Evolutionary conservation across 2,329 filamentous ascomycete genomes (phyloP).

Genomic region (Dothistroma pini): DNA sequence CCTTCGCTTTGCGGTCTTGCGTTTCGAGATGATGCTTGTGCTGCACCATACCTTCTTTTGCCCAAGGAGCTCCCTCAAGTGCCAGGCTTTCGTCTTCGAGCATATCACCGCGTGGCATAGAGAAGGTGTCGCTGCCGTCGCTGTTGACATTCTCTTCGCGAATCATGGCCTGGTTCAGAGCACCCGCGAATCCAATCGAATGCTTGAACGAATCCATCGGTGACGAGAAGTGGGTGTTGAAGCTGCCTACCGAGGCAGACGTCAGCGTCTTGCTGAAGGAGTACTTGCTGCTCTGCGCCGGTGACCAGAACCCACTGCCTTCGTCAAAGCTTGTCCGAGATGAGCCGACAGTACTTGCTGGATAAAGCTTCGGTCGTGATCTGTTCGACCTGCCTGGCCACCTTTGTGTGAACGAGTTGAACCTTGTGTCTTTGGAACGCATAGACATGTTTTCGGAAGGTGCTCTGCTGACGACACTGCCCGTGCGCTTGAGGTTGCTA

Average conservation of each 20-base stretch:
- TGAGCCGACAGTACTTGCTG: constrained; percentile 76
- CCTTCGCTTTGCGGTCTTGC: constrained; percentile 86
- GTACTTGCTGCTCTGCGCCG: constrained; percentile 83
- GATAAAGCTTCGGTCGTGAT: constrained; percentile 72
- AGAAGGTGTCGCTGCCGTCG: constrained; percentile 34
- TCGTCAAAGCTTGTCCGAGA: constrained; percentile 95
- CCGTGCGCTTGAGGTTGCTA: constrained; percentile 66
- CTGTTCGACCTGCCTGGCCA: constrained; percentile 75
- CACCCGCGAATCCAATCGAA: constrained; percentile 96
- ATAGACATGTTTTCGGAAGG: constrained; percentile 76
- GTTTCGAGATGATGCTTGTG: constrained; percentile 96
- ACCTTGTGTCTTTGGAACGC: constrained; percentile 59
- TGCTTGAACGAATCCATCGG: constrained; percentile 71
- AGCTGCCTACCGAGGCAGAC: constrained; percentile 87
- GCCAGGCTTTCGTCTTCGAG: constrained; percentile 92
- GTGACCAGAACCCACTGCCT: constrained; percentile 84
- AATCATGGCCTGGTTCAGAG: constrained; percentile 92
- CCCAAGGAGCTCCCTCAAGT: constrained; percentile 91
- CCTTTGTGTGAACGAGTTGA: constrained; percentile 59
- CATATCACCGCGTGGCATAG: constrained; percentile 42
- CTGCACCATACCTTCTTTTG: constrained; percentile 92
- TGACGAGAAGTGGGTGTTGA: constrained; percentile 67
- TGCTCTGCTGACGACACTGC: constrained; percentile 88
- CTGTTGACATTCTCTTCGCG: constrained; percentile 67
- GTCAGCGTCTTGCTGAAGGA: constrained; percentile 88